A percentile compares a stretch with the other conserved stretches of the same genome.
Evolutionary conservation across 192 early-diverging fungal genomes (phyloP).

Genomic region (Haplosporangium gracile): DNA sequence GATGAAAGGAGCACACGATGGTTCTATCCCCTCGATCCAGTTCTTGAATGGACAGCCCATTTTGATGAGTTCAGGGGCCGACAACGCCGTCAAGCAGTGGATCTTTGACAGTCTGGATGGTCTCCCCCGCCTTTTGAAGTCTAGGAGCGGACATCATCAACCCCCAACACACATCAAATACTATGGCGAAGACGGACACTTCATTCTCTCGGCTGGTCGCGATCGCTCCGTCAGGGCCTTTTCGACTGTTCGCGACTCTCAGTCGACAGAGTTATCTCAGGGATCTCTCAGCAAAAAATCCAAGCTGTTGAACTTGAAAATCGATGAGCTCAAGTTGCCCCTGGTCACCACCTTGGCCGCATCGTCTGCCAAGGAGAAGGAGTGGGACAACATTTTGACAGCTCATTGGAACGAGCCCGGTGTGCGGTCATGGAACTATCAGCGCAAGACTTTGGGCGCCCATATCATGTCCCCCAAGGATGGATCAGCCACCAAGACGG

Average conservation of each 20-base stretch:
- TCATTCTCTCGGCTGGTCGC: constrained; percentile 84
- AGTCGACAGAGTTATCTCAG: constrained; percentile 91
- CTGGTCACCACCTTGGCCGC: constrained; percentile 81
- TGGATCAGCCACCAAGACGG: constrained; percentile 68
- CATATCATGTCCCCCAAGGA: constrained; percentile 76
- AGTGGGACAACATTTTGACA: constrained; percentile 95
- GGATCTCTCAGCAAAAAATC: constrained; percentile 77
- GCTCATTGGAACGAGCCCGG: constrained; percentile 81
- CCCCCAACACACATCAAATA: constrained; percentile 77
- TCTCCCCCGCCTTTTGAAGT: constrained; percentile 84
- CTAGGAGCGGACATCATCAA: constrained; percentile 86
- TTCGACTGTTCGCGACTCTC: constrained; percentile 87
- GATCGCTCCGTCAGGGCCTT: constrained; percentile 89
- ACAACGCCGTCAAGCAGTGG: constrained; percentile 98
- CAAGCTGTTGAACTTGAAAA: constrained; percentile 67
- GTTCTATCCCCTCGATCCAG: constrained; percentile 77
- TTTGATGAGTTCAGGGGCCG: constrained; percentile 86
- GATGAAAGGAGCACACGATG: constrained; percentile 90
- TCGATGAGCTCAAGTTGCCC: constrained; percentile 80
- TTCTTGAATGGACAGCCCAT: constrained; percentile 90
- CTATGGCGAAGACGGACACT: constrained; percentile 79
- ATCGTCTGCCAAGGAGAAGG: constrained; percentile 71
- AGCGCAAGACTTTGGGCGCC: constrained; percentile 81
- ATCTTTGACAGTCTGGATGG: constrained; percentile 92
- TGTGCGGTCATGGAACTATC: constrained; percentile 88